Conservation (phyloP, 805 yeast genomes). For the Saturnispora mendoncae region DNA sequence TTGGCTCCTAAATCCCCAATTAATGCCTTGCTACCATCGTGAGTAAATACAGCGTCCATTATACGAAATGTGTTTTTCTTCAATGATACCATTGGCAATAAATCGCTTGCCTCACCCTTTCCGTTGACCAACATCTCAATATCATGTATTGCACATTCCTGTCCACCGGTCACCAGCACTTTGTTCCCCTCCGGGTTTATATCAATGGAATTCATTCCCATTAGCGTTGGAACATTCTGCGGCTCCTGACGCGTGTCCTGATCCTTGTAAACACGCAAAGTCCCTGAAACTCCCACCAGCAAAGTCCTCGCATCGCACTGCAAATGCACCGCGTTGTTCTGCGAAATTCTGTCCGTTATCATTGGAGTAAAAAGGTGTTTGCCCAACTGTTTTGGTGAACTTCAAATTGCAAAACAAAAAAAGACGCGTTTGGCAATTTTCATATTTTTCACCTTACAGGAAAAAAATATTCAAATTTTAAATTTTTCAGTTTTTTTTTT, state of each 20-base stretch:
- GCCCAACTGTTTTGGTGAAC: too few relatives aligned
- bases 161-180: conserved; percentile 32
- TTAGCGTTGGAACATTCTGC: conserved; percentile 43
- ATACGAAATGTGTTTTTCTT: conserved; percentile 20
- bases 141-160: conserved; percentile 33
- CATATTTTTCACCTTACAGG: background rate
- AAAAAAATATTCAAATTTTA: background rate
- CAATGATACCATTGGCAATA: conserved; percentile 5
- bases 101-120: background rate
- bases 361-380: background rate
- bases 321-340: conserved; percentile 9
- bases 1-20: conserved; percentile 64
- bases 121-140: conserved; percentile 15
- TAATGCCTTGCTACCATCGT: conserved; percentile 48
- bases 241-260: conserved; percentile 51
- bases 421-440: background rate
- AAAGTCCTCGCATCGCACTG: conserved; percentile 39
- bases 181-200: conserved; percentile 18
- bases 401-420: background rate
- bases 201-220: conserved; percentile 37
- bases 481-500: background rate
- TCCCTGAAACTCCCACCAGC: conserved; percentile 3
- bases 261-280: conserved; percentile 41
- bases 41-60: conserved; percentile 48
- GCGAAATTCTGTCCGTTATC: conserved; percentile 4